A percentile compares a stretch with the other conserved stretches of the same genome.
Conservation (phyloP, 768 basidiomycete genomes). For the Tulasnella sp. region DNA sequence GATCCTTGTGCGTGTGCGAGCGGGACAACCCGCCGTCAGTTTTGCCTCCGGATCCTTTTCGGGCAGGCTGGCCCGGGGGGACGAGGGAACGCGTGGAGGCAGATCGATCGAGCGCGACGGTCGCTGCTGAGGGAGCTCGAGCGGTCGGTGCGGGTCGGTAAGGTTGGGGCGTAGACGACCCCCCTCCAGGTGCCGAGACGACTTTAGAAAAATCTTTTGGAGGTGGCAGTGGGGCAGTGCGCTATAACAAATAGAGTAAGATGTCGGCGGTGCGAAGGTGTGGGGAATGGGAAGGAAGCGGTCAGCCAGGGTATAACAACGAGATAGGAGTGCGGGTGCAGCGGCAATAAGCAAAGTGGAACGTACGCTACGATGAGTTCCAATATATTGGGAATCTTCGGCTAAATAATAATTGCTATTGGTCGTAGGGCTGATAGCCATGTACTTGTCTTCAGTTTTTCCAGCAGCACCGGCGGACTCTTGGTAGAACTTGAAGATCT, state of each 20-base stretch:
- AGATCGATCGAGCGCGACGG: slow-evolving; percentile 9
- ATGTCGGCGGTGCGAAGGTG: too few species aligned
- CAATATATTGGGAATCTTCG: too few species aligned
- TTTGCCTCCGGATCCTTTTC: neutral
- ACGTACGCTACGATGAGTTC: too few species aligned
- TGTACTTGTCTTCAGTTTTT: neutral
- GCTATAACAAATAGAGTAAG: slow-evolving; percentile 36
- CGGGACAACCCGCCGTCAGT: neutral
- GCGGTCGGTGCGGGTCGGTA: slow-evolving; percentile 29
- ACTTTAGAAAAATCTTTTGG: too few species aligned
- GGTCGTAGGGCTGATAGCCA: neutral
- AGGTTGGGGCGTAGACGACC: slow-evolving; percentile 40
- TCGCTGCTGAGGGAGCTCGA: slow-evolving; percentile 31
- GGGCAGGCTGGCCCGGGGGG: neutral
- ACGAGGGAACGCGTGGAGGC: slow-evolving; percentile 51
- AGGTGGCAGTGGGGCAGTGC: slow-evolving; percentile 34
- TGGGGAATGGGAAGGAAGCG: slow-evolving; percentile 38
- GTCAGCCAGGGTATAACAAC: slow-evolving; percentile 29
- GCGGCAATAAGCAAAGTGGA: neutral
- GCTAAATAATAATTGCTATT: neutral
- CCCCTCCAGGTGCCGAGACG: slow-evolving; percentile 18
- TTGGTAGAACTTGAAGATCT: slow-evolving; percentile 98
- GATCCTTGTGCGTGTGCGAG: slow-evolving; percentile 16
- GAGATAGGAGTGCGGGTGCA: neutral
- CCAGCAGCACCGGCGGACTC: slow-evolving; percentile 47